Evolutionary conservation across 2,329 filamentous ascomycete genomes (phyloP), one percentile per base, ranked within the genome.

Genomic region (Stemphylium vesicarium): DNA sequence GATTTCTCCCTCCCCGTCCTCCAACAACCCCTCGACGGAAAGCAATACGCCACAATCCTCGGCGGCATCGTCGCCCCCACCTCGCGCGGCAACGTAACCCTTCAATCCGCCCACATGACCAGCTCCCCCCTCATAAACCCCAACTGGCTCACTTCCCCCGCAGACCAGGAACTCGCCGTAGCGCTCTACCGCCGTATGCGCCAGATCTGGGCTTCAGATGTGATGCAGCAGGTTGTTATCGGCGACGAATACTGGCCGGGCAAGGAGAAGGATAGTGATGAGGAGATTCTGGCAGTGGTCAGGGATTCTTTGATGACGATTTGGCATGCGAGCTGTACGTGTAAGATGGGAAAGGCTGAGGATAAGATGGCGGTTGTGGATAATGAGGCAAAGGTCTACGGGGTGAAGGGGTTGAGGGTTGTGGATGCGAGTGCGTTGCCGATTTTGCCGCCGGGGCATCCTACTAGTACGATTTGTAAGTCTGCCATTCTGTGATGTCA

Each of bases 321-420:
- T 12, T 65, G 44, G 41, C 70, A 72, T 42, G 68, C 57, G 12
- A 54, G 51, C 40, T 64, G 64, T 36, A 71, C 70, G 3, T 70
- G 63, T 45, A 61, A 56, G 47, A 71, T 74, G 71, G 72, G 70
- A 4, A 63, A 54, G 49, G 36, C 13, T 2, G 58, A 62, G 6
- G 67, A 75, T 44, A 33, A 48, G 5, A 63, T 59, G 45, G 73
- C 74, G 9, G 73, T 76, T 1, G 65, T 75, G 9, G 73, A 76
- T 59, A 60, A 63, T 1, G 63, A 69, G 31, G 71, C 57, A 1
- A 59, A 61, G 15, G 73, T 76, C 1, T 65, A 66, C 39, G 72
- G 73, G 4, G 45, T 48, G 1, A 1, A 22, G 4, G 45, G 45
- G 6, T 18, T 49, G 24, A 13, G 45, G 9, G 45, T 40, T n/a